phyloP scores from a whole-genome alignment of 2,329 filamentous ascomycete genomes.

The Lasiodiplodia sp. region DNA sequence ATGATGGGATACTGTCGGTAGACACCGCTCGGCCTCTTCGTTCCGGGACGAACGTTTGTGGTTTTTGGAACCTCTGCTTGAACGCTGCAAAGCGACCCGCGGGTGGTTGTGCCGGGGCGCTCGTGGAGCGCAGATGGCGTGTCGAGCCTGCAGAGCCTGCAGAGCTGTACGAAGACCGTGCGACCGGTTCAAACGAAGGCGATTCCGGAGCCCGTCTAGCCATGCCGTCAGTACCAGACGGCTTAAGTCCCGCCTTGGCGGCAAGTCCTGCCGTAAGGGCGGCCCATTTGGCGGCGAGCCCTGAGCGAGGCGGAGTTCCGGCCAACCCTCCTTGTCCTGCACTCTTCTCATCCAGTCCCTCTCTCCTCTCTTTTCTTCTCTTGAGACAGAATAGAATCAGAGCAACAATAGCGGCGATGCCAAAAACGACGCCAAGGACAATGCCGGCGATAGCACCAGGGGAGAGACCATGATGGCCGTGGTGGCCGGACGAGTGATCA shows the following conservation, averaged over 20 bases:
- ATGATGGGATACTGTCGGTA: conserved; percentile 19
- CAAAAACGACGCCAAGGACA: conserved; percentile 15
- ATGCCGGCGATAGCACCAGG: conserved; percentile 26
- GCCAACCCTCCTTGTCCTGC: conserved; percentile 2
- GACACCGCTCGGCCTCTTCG: conserved; percentile 16
- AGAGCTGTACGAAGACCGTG: conserved; percentile 14
- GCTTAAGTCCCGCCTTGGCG: conserved; percentile 6
- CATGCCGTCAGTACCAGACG: background rate
- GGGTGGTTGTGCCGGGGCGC: conserved; percentile 8
- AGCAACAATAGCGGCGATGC: conserved; percentile 5
- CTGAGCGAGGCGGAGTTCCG: background rate
- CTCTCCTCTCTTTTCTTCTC: background rate
- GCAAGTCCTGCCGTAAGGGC: conserved; percentile 7
- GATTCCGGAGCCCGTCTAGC: conserved; percentile 11
- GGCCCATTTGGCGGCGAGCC: conserved; percentile 4
- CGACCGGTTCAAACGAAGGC: conserved; percentile 14
- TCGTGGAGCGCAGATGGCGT: conserved; percentile 22
- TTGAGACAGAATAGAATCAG: conserved; percentile 15
- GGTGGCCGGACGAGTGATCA: background rate
- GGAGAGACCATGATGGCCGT: conserved; percentile 1
- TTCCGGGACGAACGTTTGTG: background rate
- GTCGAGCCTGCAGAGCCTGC: conserved; percentile 14
- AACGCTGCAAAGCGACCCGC: background rate
- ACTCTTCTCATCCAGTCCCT: background rate
- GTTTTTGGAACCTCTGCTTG: conserved; percentile 19